These are phyloP conservation scores for Lactarius trivialis DNA, from an alignment of 768 basidiomycete genomes.

Conservation along the genomic window DNA sequence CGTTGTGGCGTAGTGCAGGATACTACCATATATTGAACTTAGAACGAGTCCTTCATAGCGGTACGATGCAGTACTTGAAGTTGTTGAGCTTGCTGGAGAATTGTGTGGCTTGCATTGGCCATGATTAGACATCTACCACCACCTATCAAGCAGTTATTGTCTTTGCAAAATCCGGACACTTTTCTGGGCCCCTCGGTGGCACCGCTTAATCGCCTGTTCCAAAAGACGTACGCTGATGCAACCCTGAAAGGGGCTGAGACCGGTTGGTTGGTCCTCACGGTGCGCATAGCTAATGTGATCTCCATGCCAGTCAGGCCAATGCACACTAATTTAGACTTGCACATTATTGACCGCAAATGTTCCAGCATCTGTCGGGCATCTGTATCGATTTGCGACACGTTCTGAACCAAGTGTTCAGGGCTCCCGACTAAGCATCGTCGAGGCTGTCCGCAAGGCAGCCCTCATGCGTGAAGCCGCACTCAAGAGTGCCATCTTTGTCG, in stretches of 20 bases:
- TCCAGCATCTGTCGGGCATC: constrained; percentile 68
- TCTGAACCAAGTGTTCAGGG: constrained; percentile 35
- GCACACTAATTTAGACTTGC: constrained; percentile 49
- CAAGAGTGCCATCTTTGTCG: constrained; percentile 86
- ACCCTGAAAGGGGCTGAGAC: constrained; percentile 56
- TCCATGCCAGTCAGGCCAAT: background rate
- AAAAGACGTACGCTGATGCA: constrained; percentile 60
- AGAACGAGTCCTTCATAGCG: background rate
- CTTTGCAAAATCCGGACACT: constrained; percentile 56
- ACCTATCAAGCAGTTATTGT: constrained; percentile 64
- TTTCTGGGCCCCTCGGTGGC: constrained; percentile 50
- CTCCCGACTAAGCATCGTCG: constrained; percentile 41
- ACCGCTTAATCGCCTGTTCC: constrained; percentile 50
- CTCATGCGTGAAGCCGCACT: constrained; percentile 84
- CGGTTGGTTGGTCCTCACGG: constrained; percentile 78
- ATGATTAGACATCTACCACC: constrained; percentile 49
- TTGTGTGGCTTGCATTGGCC: background rate
- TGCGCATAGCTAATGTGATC: constrained; percentile 31
- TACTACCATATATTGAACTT: background rate
- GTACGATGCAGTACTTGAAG: background rate
- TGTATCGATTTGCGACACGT: constrained; percentile 73
- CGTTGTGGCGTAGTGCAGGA: constrained; percentile 10
- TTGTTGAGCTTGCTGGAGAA: background rate
- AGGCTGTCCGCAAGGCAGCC: constrained; percentile 66
- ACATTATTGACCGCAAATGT: constrained; percentile 77